These are phyloP conservation scores for Maudiozyma saulgeensis DNA, from an alignment of 805 yeast species.

Conservation along the genomic window DNA sequence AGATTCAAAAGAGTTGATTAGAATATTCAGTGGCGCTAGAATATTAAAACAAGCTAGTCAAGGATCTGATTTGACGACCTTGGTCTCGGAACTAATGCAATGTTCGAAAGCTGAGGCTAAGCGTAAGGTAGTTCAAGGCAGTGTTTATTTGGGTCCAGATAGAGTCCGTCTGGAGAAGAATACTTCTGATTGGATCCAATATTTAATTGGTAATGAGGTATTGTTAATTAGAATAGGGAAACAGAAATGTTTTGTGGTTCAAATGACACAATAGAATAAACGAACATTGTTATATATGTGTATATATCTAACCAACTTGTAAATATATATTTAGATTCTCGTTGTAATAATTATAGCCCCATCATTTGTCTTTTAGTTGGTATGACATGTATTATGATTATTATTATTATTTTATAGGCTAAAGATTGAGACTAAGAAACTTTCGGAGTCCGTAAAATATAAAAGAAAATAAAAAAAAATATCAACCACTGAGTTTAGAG, in stretches of 20 bases:
- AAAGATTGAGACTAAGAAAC: no score
- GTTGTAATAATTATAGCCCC: no score
- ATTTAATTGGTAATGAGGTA: conserved; percentile 49
- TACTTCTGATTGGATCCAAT: conserved; percentile 38
- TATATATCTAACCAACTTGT: not conserved
- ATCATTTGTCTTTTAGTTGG: no score
- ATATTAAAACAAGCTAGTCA: conserved; percentile 15
- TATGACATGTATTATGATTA: no score
- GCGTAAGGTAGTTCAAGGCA: conserved; percentile 57
- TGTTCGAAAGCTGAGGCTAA: conserved; percentile 50
- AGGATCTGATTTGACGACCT: conserved; percentile 35
- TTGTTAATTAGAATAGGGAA: conserved; percentile 71
- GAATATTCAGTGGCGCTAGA: conserved; percentile 14
- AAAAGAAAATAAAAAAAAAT: no score
- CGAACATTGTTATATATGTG: not conserved
- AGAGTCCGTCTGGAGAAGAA: conserved; percentile 41
- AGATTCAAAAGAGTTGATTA: conserved; percentile 9
- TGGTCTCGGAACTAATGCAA: conserved; percentile 41
- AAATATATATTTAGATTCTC: not conserved
- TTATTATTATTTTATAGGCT: no score
- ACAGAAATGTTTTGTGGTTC: conserved; percentile 46
- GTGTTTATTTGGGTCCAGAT: conserved; percentile 59
- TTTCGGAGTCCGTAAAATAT: no score
- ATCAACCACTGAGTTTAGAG: no score
- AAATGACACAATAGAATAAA: not conserved